A percentile compares a stretch with the other conserved stretches of the same genome.
Evolutionary conservation across 345 rosid genomes (phyloP).

Genomic region (Triadica sebifera): DNA sequence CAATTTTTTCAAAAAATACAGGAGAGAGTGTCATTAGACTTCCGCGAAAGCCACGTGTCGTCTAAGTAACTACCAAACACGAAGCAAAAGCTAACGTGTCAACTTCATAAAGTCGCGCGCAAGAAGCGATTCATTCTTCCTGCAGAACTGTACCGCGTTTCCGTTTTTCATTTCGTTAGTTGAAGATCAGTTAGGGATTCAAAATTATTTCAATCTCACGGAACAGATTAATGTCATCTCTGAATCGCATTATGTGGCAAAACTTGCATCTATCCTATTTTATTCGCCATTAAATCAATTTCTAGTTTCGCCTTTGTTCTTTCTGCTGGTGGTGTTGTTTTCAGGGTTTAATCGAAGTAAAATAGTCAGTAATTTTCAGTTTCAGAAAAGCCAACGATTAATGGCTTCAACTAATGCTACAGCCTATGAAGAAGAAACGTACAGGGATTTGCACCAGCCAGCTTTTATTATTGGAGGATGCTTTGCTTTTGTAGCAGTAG

Average conservation of each 20-base stretch:
- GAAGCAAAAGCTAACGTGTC: constrained; percentile 12
- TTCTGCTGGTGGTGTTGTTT: neutral
- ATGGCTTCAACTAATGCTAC: constrained; percentile 26
- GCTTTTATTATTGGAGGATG: constrained; percentile 63
- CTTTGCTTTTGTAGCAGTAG: constrained; percentile 53
- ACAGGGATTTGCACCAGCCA: constrained; percentile 47
- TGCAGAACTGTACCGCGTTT: neutral
- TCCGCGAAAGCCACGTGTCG: neutral
- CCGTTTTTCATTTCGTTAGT: neutral
- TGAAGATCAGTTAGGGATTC: neutral
- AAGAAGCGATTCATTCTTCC: neutral
- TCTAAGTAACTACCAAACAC: neutral
- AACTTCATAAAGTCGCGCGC: constrained; percentile 11
- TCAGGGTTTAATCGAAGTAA: no score
- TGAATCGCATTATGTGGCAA: neutral
- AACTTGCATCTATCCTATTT: neutral
- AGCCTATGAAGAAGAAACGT: constrained; percentile 24
- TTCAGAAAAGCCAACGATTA: neutral
- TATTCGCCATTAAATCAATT: neutral
- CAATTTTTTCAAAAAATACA: no score
- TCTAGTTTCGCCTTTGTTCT: neutral
- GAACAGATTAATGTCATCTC: neutral
- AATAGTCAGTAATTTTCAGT: no score
- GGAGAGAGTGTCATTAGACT: neutral
- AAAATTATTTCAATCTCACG: neutral